phyloP scores from a whole-genome alignment of 1,139 yeast species.

The Saccharomyces hybrid region DNA sequence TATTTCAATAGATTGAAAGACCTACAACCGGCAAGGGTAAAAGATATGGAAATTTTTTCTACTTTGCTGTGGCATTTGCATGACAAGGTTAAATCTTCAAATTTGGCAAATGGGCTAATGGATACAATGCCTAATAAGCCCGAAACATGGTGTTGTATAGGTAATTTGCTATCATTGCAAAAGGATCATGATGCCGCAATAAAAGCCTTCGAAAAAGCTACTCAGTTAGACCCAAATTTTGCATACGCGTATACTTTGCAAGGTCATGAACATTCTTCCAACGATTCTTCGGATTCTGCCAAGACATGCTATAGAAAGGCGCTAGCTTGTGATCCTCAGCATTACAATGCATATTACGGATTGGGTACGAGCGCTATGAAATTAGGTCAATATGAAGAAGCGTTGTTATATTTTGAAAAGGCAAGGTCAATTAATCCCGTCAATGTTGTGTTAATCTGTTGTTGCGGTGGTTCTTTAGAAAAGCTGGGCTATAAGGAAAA shows the following conservation, averaged over 20 bases:
- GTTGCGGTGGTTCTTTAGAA: conserved; percentile 91
- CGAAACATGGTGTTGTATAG: conserved; percentile 88
- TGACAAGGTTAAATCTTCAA: conserved; percentile 72
- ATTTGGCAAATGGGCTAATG: conserved; percentile 72
- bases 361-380: conserved; percentile 91
- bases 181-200: conserved; percentile 89
- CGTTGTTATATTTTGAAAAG: conserved; percentile 79
- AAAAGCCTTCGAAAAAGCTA: conserved; percentile 76
- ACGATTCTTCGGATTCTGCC: conserved; percentile 88
- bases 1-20: conserved; percentile 57
- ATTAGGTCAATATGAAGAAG: conserved; percentile 74
- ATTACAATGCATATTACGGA: conserved; percentile 93
- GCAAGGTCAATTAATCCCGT: conserved; percentile 88
- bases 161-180: conserved; percentile 77
- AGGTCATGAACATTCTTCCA: conserved; percentile 87
- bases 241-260: conserved; percentile 88
- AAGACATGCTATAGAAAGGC: conserved; percentile 77
- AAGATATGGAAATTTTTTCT: conserved; percentile 88
- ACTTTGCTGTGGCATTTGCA: conserved; percentile 91
- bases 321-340: conserved; percentile 67
- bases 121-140: conserved; percentile 61
- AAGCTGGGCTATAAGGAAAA: conserved; percentile 59
- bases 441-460: conserved; percentile 82
- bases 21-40: conserved; percentile 70
- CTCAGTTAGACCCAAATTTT: conserved; percentile 59